These are phyloP conservation scores for Penicillium turbatum DNA, from an alignment of 495 filamentous ascomycete species.

Conservation along the genomic window DNA sequence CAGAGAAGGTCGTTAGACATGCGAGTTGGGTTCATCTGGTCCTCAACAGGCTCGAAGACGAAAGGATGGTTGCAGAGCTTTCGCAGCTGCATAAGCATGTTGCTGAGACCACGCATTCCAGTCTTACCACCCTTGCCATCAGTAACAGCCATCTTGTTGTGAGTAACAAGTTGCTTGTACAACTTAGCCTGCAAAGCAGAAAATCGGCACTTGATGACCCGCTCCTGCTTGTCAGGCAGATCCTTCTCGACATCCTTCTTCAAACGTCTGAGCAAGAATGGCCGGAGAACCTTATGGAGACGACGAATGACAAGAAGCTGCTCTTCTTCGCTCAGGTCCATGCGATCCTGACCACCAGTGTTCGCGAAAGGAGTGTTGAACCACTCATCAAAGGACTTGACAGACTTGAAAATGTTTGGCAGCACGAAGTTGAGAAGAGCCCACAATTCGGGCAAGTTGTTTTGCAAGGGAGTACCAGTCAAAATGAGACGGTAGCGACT, in stretches of 20 bases:
- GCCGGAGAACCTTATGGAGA: slow-evolving; percentile 94
- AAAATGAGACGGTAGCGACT: slow-evolving; percentile 94
- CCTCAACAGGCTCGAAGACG: slow-evolving; percentile 95
- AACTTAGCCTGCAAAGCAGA: slow-evolving; percentile 89
- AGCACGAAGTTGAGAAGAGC: slow-evolving; percentile 96
- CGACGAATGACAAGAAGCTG: slow-evolving; percentile 96
- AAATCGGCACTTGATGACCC: slow-evolving; percentile 98
- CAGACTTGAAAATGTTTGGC: slow-evolving; percentile 98
- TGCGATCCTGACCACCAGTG: slow-evolving; percentile 95
- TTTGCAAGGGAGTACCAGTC: slow-evolving; percentile 94
- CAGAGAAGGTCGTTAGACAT: slow-evolving; percentile 88
- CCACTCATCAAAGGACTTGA: slow-evolving; percentile 99
- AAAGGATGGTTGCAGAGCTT: slow-evolving; percentile 99
- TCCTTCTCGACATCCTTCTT: slow-evolving; percentile 99
- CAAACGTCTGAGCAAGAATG: slow-evolving; percentile 94
- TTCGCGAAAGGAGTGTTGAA: slow-evolving; percentile 99
- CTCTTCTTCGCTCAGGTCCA: slow-evolving; percentile 99
- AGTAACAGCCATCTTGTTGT: slow-evolving; percentile 89
- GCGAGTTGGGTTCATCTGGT: slow-evolving; percentile 89
- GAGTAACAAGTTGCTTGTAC: slow-evolving; percentile 92
- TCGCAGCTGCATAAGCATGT: slow-evolving; percentile 99
- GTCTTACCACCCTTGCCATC: slow-evolving; percentile 96
- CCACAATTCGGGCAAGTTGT: slow-evolving; percentile 96
- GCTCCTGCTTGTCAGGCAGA: slow-evolving; percentile 95
- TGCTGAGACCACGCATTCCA: slow-evolving; percentile 90